phyloP scores from a whole-genome alignment of 106 monocot genomes.

The Platanthera zijinensis region DNA sequence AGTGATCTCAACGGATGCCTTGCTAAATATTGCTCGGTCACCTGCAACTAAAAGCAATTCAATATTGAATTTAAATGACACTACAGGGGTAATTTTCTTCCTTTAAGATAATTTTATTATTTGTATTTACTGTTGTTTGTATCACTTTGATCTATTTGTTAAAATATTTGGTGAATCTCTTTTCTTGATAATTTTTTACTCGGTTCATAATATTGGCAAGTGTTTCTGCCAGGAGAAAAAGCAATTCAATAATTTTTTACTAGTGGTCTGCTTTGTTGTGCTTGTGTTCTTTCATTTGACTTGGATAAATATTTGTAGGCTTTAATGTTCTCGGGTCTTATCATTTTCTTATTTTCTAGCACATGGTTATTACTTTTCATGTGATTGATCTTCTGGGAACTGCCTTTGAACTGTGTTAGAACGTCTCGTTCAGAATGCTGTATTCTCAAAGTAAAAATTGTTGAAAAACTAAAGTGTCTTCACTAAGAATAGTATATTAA shows the following conservation, averaged over 20 bases:
- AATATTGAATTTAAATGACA: slow-evolving; percentile 6
- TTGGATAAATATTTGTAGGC: neutral
- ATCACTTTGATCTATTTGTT: too few relatives aligned
- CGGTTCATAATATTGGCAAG: too few relatives aligned
- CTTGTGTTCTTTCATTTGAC: neutral
- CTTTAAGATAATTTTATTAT: neutral
- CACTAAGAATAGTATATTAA: too few relatives aligned
- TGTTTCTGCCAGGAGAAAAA: neutral
- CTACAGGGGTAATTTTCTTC: slow-evolving; percentile 23
- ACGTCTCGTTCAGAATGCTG: neutral
- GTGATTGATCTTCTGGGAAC: neutral
- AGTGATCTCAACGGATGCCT: slow-evolving; percentile 43
- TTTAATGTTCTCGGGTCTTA: neutral
- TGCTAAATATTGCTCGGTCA: slow-evolving; percentile 57
- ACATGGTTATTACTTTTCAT: neutral
- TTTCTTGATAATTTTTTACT: too few relatives aligned
- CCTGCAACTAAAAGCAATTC: slow-evolving; percentile 25
- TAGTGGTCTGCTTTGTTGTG: too few relatives aligned
- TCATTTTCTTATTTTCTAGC: neutral
- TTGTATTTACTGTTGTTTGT: neutral
- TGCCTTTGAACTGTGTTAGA: neutral
- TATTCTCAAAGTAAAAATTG: too few relatives aligned
- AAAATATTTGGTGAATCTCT: too few relatives aligned
- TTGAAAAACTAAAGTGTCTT: too few relatives aligned
- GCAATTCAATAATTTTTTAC: neutral